Evolutionary conservation across 805 yeast species (phyloP).

Genomic region (Candida vaughaniae): DNA sequence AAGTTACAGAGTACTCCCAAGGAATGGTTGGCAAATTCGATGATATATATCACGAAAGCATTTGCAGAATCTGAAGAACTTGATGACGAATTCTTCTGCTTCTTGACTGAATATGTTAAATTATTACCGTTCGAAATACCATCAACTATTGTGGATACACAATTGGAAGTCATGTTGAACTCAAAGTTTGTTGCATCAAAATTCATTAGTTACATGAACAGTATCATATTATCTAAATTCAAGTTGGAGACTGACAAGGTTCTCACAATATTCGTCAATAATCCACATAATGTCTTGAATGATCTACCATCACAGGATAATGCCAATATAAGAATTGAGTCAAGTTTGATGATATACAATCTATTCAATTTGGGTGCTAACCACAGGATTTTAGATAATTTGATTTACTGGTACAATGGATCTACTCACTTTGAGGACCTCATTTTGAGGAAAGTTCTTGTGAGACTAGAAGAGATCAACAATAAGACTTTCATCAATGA

Average conservation of each 20-base stretch:
- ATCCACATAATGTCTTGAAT: slow-evolving; percentile 39
- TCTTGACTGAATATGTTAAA: slow-evolving; percentile 22
- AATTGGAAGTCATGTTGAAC: slow-evolving; percentile 59
- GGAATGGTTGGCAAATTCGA: slow-evolving; percentile 57
- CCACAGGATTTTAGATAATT: slow-evolving; percentile 43
- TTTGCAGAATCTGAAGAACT: slow-evolving; percentile 49
- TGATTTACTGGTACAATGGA: slow-evolving; percentile 59
- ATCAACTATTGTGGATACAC: slow-evolving; percentile 52
- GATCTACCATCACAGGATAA: slow-evolving; percentile 21
- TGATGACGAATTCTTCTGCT: slow-evolving; percentile 27
- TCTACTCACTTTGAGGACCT: slow-evolving; percentile 59
- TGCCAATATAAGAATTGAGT: slow-evolving; percentile 34
- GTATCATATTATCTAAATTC: slow-evolving; percentile 29
- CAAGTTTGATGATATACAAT: slow-evolving; percentile 46
- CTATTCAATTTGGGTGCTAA: slow-evolving; percentile 53
- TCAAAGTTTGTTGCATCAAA: slow-evolving; percentile 44
- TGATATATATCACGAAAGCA: slow-evolving; percentile 60
- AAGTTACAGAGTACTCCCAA: not conserved
- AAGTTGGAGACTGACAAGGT: slow-evolving; percentile 36
- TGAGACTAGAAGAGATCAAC: slow-evolving; percentile 53
- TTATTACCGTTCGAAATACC: slow-evolving; percentile 33
- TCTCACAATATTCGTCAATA: slow-evolving; percentile 44
- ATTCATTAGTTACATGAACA: slow-evolving; percentile 47
- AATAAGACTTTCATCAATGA: slow-evolving; percentile 63
- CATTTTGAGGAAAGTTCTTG: slow-evolving; percentile 55